phyloP scores from a whole-genome alignment of 176 grass and related monocot species.

The Eragrostis nindensis region DNA sequence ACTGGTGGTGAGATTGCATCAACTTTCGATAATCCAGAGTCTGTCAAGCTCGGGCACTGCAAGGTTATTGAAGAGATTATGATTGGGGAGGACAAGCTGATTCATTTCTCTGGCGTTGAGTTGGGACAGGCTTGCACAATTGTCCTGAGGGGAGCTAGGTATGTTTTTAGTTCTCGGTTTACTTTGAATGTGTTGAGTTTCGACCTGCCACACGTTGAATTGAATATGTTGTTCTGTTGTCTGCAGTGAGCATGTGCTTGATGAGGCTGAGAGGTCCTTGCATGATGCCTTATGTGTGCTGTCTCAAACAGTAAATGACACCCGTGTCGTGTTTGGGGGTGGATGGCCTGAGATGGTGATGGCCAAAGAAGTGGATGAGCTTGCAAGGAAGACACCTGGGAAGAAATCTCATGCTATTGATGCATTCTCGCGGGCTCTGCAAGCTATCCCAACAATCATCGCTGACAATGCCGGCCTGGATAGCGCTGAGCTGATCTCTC shows the following conservation, averaged over 20 bases:
- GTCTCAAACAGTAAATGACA: slow-evolving; percentile 90
- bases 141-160: slow-evolving; percentile 93
- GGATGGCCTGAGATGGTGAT: slow-evolving; percentile 99
- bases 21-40: slow-evolving; percentile 95
- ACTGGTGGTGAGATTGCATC: slow-evolving; percentile 96
- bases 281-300: slow-evolving; percentile 93
- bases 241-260: slow-evolving; percentile 82
- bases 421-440: slow-evolving; percentile 79
- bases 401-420: slow-evolving; percentile 94
- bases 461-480: slow-evolving; percentile 91
- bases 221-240: slow-evolving; percentile 22
- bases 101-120: slow-evolving; percentile 82
- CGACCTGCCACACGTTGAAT: neutral
- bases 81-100: slow-evolving; percentile 94
- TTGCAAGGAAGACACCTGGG: slow-evolving; percentile 88
- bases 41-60: slow-evolving; percentile 92
- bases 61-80: slow-evolving; percentile 98
- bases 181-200: neutral
- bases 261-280: slow-evolving; percentile 94
- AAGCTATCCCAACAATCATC: slow-evolving; percentile 88
- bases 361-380: slow-evolving; percentile 83
- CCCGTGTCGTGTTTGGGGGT: slow-evolving; percentile 80
- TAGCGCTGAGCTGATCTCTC: slow-evolving; percentile 87
- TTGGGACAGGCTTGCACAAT: slow-evolving; percentile 98
- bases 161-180: slow-evolving; percentile 9